Base-by-base conservation (phyloP, 345 rosid genomes). In the Cardamine resedifolia region DNA sequence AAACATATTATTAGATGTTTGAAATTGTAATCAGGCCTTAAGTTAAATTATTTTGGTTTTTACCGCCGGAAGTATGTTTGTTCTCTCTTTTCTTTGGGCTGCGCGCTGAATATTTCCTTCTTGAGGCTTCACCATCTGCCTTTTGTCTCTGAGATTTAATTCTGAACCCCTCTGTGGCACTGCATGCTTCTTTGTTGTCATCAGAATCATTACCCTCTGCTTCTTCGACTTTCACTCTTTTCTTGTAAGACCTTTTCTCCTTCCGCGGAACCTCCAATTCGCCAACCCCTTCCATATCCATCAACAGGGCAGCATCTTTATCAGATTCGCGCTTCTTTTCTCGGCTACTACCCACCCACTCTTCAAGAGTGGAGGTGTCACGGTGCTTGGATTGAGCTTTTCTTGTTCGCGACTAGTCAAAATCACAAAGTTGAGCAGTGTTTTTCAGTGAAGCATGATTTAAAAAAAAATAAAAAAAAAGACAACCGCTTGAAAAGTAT, bases 101-200 rank as follows among this genome's bases (percentile, higher is more conserved):
- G 68, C 39, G 72, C 36, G 57, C 80, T 72, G 79, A 74, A 64
- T 36, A 53, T 72, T 85, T 86, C 56, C 62, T 81, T 79, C 77
- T 81, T 39, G 85, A 77, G 74, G 78, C 62, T 69, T 80, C 90
- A 65, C 19, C 62, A 44, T 70, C 80, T 58, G 53, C 77, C 52
- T 89, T 86, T 57, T 83, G 81, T 76, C 77, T 83, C 10, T 47
- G 68, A 62, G 77, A 70, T 74, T 68, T 73, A 31, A 51, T 77
- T 73, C 71, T 80, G 58, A 81, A 70, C 71, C 91, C 96, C 88
- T 86, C 87, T 58, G 95, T 88, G 64, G 92, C 96, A 47, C 97
- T 96, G 78, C 92, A 85, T 34, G 94, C 94, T 82, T 84, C 98
- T 53, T 84, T 87, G 49, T 83, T 83, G 63, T 85, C 95, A 80